phyloP scores from a whole-genome alignment of 768 basidiomycete genomes.

The Daedaleopsis sinensis region DNA sequence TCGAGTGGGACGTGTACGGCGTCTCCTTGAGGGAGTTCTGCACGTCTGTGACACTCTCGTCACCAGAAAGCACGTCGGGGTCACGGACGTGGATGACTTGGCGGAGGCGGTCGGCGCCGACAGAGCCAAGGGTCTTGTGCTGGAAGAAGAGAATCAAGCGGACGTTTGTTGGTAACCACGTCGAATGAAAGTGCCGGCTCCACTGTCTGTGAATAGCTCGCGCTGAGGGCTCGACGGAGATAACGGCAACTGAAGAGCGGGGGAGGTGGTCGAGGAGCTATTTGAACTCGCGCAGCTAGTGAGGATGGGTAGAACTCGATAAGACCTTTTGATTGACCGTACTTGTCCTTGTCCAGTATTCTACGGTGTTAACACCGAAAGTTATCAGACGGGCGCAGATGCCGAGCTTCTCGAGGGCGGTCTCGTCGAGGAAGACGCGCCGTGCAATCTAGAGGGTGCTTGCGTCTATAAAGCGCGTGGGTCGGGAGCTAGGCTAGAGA shows the following conservation, averaged over 20 bases:
- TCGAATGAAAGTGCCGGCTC: slow-evolving; percentile 97
- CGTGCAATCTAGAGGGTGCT: too few relatives aligned
- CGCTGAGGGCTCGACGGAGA: slow-evolving; percentile 90
- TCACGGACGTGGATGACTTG: slow-evolving; percentile 96
- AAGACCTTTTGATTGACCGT: too few relatives aligned
- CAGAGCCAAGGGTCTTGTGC: slow-evolving; percentile 74
- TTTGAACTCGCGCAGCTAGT: slow-evolving; percentile 98
- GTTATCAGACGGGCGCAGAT: too few relatives aligned
- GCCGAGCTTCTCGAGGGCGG: too few relatives aligned
- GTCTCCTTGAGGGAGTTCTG: slow-evolving; percentile 79
- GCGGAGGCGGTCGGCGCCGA: slow-evolving; percentile 93
- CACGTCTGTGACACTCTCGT: slow-evolving; percentile 85
- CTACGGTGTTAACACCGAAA: too few relatives aligned
- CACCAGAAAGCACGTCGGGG: slow-evolving; percentile 83
- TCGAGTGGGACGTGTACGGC: slow-evolving; percentile 94
- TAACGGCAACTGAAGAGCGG: slow-evolving; percentile 97
- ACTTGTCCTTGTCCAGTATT: too few relatives aligned
- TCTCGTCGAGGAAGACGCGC: too few relatives aligned
- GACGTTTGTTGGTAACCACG: slow-evolving; percentile 98
- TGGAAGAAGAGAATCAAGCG: too few relatives aligned
- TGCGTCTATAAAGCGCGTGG: too few relatives aligned
- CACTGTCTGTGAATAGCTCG: slow-evolving; percentile 97
- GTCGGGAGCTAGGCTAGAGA: too few relatives aligned
- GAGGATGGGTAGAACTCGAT: too few relatives aligned
- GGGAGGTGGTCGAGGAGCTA: slow-evolving; percentile 98